These are phyloP conservation scores for Beauveria rudraprayagi DNA, from an alignment of 2,329 filamentous ascomycete genomes.

Conservation along the genomic window DNA sequence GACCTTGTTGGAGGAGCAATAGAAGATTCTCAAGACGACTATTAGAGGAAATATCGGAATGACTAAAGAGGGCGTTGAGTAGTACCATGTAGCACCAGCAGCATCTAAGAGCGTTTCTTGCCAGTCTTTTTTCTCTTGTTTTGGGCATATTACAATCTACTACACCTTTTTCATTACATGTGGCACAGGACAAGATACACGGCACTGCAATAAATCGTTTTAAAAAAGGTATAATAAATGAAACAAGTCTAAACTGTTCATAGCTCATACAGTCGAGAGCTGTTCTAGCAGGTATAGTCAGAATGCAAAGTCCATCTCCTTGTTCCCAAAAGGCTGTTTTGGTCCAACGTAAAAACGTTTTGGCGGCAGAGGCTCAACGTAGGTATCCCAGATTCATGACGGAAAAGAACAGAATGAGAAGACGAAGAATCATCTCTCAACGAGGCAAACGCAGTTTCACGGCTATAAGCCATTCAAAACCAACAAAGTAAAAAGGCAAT, in stretches of 20 bases:
- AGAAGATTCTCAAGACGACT: too few relatives aligned
- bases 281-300: slow-evolving; percentile 9
- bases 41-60: too few relatives aligned
- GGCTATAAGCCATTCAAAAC: neutral
- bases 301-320: slow-evolving; percentile 3
- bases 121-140: too few relatives aligned
- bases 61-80: neutral
- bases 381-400: slow-evolving; percentile 9
- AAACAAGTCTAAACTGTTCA: slow-evolving; percentile 5
- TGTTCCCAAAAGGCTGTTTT: neutral
- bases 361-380: neutral
- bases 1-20: slow-evolving; percentile 22
- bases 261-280: slow-evolving; percentile 9
- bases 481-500: neutral
- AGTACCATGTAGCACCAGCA: neutral
- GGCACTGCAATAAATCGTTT: too few relatives aligned
- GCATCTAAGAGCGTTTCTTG: neutral
- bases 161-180: too few relatives aligned
- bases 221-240: neutral
- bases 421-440: neutral
- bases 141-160: too few relatives aligned
- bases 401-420: neutral
- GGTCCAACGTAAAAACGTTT: neutral
- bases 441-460: too few relatives aligned
- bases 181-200: too few relatives aligned